Evolutionary conservation across 1,139 yeast genomes (phyloP).

Genomic region (Blastobotrys persicus): DNA sequence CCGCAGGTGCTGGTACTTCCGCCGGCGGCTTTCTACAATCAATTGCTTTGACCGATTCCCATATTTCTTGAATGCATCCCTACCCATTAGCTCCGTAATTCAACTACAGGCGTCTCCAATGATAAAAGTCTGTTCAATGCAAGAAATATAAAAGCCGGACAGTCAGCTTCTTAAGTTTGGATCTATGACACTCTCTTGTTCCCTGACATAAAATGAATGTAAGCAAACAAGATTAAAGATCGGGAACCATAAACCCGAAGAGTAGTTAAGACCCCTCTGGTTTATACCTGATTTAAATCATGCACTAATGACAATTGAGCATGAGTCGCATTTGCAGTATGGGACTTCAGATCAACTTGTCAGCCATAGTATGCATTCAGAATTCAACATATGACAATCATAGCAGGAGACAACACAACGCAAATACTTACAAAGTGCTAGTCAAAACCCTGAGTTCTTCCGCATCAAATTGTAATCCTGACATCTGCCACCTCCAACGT

Average conservation of each 20-base stretch:
- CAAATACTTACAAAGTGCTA: slow-evolving; percentile 28
- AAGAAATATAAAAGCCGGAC: no score
- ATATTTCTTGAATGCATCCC: slow-evolving; percentile 29
- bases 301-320: no score
- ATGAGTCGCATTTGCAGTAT: no score
- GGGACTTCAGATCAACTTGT: no score
- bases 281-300: no score
- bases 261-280: no score
- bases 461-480: slow-evolving; percentile 5
- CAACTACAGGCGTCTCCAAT: background rate
- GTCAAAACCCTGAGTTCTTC: slow-evolving; percentile 29
- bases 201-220: no score
- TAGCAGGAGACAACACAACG: background rate
- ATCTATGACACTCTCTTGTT: no score
- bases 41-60: slow-evolving; percentile 21
- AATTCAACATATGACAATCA: background rate
- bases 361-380: no score
- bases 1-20: slow-evolving; percentile 22
- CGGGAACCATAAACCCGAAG: no score
- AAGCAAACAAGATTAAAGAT: no score
- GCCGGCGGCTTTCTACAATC: slow-evolving; percentile 27
- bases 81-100: slow-evolving; percentile 6
- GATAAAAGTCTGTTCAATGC: background rate
- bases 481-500: background rate
- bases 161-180: no score